These are phyloP conservation scores for Dactylonectria estremocensis DNA, from an alignment of 2,329 filamentous ascomycete genomes.

Conservation along the genomic window DNA sequence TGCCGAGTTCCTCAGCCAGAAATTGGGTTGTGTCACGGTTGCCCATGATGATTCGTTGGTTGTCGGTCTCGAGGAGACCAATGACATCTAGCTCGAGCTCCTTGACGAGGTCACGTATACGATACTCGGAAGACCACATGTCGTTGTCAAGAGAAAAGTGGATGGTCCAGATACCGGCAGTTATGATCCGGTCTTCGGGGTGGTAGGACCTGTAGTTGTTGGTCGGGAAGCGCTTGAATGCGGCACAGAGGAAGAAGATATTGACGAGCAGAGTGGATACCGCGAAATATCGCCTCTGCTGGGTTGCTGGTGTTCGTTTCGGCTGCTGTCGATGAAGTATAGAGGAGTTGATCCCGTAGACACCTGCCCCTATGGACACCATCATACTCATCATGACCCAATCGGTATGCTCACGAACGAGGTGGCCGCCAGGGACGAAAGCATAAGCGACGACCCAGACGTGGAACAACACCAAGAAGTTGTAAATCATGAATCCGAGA, in stretches of 20 bases:
- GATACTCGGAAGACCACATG: conserved; percentile 97
- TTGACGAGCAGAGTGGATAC: conserved; percentile 81
- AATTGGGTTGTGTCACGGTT: conserved; percentile 97
- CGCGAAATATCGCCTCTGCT: conserved; percentile 68
- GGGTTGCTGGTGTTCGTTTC: conserved; percentile 52
- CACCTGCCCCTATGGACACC: conserved; percentile 85
- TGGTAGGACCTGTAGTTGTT: conserved; percentile 96
- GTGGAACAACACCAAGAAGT: conserved; percentile 95
- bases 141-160: conserved; percentile 98
- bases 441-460: conserved; percentile 99
- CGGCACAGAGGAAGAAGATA: conserved; percentile 82
- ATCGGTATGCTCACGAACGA: conserved; percentile 94
- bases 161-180: conserved; percentile 98
- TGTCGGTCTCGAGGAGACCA: conserved; percentile 92
- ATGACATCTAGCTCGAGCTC: conserved; percentile 98
- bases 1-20: conserved; percentile 94
- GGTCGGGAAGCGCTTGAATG: conserved; percentile 91
- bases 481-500: conserved; percentile 90
- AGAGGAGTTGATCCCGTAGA: conserved; percentile 78
- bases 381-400: conserved; percentile 94
- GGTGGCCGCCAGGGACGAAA: conserved; percentile 93
- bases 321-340: conserved; percentile 59
- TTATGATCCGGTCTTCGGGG: conserved; percentile 87
- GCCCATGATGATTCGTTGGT: conserved; percentile 99
- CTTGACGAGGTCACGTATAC: conserved; percentile 91